These are phyloP conservation scores for Wallacemonas sp. DNA, from an alignment of 208 protist genomes.

Conservation along the genomic window DNA sequence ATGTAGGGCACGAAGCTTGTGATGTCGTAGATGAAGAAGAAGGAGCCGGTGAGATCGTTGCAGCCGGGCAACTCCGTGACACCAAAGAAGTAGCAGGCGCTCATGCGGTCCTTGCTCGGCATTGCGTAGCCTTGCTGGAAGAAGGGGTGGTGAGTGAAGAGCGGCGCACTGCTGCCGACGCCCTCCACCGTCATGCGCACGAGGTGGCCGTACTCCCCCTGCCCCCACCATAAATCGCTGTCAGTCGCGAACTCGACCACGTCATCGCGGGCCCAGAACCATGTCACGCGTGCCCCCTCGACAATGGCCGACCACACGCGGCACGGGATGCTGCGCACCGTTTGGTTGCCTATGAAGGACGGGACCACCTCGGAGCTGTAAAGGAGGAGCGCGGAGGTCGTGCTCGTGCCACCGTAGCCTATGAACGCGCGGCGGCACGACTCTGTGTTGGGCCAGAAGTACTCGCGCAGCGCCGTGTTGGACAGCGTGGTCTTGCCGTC, in stretches of 20 bases:
- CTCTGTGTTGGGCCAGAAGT: slow-evolving; percentile 42
- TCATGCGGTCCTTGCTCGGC: slow-evolving; percentile 21
- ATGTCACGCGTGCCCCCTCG: slow-evolving; percentile 34
- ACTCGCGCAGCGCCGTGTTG: slow-evolving; percentile 26
- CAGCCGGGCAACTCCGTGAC: slow-evolving; percentile 23
- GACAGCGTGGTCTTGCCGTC: slow-evolving; percentile 7
- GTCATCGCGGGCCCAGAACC: slow-evolving; percentile 37
- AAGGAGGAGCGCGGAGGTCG: slow-evolving; percentile 25
- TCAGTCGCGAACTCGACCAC: background rate
- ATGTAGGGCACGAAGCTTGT: slow-evolving; percentile 32
- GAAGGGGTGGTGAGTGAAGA: slow-evolving; percentile 57
- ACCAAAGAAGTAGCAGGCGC: slow-evolving; percentile 28
- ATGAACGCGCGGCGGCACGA: slow-evolving; percentile 31
- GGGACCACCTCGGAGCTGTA: slow-evolving; percentile 13
- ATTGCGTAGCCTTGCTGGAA: slow-evolving; percentile 39
- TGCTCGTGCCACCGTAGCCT: slow-evolving; percentile 22
- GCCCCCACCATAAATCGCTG: background rate
- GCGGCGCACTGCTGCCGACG: slow-evolving; percentile 25
- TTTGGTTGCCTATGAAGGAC: slow-evolving; percentile 45
- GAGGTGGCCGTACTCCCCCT: slow-evolving; percentile 17
- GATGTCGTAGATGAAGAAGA: slow-evolving; percentile 50
- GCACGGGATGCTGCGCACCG: slow-evolving; percentile 43
- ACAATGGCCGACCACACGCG: slow-evolving; percentile 34
- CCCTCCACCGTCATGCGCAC: slow-evolving; percentile 47
- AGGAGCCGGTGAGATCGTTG: background rate